Evolutionary conservation across 805 yeast species (phyloP).

Genomic region (Scheffersomyces spartinae): DNA sequence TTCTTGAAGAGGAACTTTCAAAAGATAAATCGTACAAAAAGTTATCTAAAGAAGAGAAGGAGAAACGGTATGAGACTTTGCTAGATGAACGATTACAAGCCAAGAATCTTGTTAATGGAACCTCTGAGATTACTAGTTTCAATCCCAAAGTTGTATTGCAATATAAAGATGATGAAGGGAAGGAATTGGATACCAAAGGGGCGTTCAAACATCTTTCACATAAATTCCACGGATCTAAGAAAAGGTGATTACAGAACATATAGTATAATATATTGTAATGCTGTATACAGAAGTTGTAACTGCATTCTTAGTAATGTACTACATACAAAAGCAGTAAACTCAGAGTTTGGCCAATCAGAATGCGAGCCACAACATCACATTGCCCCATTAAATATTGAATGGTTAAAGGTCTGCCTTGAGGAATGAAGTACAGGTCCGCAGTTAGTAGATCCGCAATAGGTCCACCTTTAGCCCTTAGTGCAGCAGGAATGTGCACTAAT

Average conservation of each 20-base stretch:
- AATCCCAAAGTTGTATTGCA: constrained; percentile 23
- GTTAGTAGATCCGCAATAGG: too few relatives aligned
- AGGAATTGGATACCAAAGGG: constrained; percentile 21
- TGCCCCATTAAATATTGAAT: too few relatives aligned
- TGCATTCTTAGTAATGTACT: too few relatives aligned
- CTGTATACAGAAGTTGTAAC: too few relatives aligned
- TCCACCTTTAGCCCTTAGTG: too few relatives aligned
- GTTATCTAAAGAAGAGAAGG: constrained; percentile 18
- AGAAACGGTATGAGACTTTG: constrained; percentile 11
- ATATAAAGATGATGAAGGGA: constrained; percentile 25
- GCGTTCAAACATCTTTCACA: constrained; percentile 32
- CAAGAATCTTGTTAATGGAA: constrained; percentile 12
- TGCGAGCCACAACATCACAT: too few relatives aligned
- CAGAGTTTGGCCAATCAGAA: too few relatives aligned
- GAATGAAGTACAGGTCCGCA: too few relatives aligned
- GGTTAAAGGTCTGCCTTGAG: too few relatives aligned
- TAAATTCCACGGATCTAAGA: constrained; percentile 26
- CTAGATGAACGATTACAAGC: constrained; percentile 18
- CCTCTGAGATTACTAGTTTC: constrained; percentile 12
- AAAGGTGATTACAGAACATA: constrained; percentile 3
- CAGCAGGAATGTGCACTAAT: too few relatives aligned
- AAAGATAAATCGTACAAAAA: constrained; percentile 14
- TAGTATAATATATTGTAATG: neutral
- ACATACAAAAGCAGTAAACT: too few relatives aligned
- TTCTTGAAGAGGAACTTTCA: constrained; percentile 17